phyloP scores from a whole-genome alignment of 2,329 filamentous ascomycete genomes.

The Ilyonectria sp. region DNA sequence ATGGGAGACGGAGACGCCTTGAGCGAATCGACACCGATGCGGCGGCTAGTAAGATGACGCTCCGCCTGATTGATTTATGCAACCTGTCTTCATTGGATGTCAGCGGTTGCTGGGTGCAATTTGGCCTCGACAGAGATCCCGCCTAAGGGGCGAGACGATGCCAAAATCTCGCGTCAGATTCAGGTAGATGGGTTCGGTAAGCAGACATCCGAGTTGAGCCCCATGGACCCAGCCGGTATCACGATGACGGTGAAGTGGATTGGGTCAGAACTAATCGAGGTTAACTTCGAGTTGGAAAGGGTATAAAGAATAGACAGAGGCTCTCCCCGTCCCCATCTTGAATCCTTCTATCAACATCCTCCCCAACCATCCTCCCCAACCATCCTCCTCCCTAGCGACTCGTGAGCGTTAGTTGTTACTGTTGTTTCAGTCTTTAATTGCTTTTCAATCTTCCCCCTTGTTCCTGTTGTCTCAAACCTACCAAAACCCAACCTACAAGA shows the following conservation, averaged over 20 bases:
- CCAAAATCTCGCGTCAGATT: constrained; percentile 36
- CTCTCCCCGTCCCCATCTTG: too few species aligned
- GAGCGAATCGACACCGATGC: not conserved
- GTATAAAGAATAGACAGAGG: not conserved
- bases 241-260: not conserved
- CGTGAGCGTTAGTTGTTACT: not conserved
- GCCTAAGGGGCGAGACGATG: not conserved
- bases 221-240: not conserved
- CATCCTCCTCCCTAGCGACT: not conserved
- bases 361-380: not conserved
- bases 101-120: not conserved
- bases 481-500: constrained; percentile 2
- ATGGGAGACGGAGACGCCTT: not conserved
- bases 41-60: not conserved
- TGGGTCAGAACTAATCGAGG: not conserved
- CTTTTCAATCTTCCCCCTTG: not conserved
- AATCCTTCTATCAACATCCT: not conserved
- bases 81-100: constrained; percentile 10
- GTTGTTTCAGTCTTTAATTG: not conserved
- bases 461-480: not conserved
- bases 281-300: not conserved
- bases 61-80: not conserved
- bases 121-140: not conserved
- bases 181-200: constrained; percentile 1
- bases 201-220: not conserved